Conservation (phyloP, 768 basidiomycete species). For the Kwoniella pini region DNA sequence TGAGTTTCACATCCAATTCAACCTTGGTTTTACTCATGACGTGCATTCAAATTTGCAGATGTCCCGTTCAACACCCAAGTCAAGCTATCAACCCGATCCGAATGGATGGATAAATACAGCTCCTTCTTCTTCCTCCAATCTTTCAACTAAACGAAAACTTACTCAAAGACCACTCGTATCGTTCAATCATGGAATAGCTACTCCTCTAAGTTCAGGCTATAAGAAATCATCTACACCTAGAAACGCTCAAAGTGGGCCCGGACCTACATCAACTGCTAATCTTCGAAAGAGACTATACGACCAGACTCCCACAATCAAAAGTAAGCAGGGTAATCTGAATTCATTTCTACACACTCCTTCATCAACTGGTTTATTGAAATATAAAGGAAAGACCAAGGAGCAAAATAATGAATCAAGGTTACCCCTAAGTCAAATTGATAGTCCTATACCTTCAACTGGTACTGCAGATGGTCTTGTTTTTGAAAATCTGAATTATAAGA, state of each 20-base stretch:
- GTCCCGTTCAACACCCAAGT: slow-evolving; percentile 24
- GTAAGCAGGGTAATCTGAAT: slow-evolving; percentile 21
- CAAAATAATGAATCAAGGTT: not conserved
- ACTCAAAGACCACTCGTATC: slow-evolving; percentile 34
- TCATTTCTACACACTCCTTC: slow-evolving; percentile 28
- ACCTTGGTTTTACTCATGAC: too few species aligned
- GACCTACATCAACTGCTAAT: slow-evolving; percentile 12
- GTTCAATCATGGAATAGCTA: slow-evolving; percentile 29
- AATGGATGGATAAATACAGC: slow-evolving; percentile 40
- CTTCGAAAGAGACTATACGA: slow-evolving; percentile 12
- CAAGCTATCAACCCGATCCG: slow-evolving; percentile 34
- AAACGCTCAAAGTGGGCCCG: slow-evolving; percentile 13
- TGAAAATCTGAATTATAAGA: not conserved
- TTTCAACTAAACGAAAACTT: slow-evolving; percentile 4
- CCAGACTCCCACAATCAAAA: not conserved
- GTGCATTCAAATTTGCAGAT: slow-evolving; percentile 6
- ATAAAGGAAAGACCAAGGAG: not conserved
- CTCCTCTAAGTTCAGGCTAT: slow-evolving; percentile 25
- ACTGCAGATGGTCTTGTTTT: not conserved
- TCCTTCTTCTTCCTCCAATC: slow-evolving; percentile 14
- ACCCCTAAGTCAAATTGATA: not conserved
- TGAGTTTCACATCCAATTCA: slow-evolving; percentile 3
- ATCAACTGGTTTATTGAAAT: slow-evolving; percentile 3
- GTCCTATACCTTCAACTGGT: not conserved
- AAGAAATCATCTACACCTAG: not conserved